Base-by-base conservation (phyloP, 768 basidiomycete species). In the Hemileccinum impolitum region DNA sequence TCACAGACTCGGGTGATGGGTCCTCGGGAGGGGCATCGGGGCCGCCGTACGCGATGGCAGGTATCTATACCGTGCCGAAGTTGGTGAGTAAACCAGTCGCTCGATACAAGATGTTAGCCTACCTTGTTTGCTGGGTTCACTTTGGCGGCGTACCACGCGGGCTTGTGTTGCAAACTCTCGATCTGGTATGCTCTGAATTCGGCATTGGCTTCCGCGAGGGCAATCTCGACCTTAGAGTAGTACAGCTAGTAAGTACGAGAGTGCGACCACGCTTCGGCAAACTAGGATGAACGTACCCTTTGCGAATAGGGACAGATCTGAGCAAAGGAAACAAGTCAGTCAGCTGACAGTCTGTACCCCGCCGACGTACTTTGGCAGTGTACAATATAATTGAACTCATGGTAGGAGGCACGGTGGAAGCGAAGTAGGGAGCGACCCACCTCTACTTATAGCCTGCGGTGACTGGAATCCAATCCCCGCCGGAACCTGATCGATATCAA, bases 81-180 rank as follows among this genome's bases (percentile, higher is more conserved):
- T 1, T 37, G 3, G 13, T 36, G 14, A 39, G 19, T 6, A 37
- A n/a, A 15, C 11, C n/a, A 12, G 18, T n/a, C 18, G 13, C 21
- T 47, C n/a, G 9, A 28, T 21, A 4, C 10, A 5, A 13, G 6
- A 19, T n/a, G n/a, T 30, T 7, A 3, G 15, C 13, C 14, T 57
- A 82, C 84, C 75, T 85, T 86, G 68, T 77, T 77, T 0, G 76
- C 82, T 1, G 79, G 80, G 66, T 87, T 87, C 34, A 87, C 76
- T 50, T 80, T 75, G 0, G 76, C 73, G 0, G 77, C 77, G 58
- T 83, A 85, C 84, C 84, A 85, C 43, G 75, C 80, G 1, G 84
- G 84, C 67, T 87, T 87, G 69, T 82, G 81, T 54, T 49, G 42
- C 12, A 87, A 64, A 55, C n/a, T n/a, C n/a, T 85, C 81, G 41